These are phyloP conservation scores for Hypomyces rosellus DNA, from an alignment of 2,329 filamentous ascomycete genomes.

Conservation along the genomic window DNA sequence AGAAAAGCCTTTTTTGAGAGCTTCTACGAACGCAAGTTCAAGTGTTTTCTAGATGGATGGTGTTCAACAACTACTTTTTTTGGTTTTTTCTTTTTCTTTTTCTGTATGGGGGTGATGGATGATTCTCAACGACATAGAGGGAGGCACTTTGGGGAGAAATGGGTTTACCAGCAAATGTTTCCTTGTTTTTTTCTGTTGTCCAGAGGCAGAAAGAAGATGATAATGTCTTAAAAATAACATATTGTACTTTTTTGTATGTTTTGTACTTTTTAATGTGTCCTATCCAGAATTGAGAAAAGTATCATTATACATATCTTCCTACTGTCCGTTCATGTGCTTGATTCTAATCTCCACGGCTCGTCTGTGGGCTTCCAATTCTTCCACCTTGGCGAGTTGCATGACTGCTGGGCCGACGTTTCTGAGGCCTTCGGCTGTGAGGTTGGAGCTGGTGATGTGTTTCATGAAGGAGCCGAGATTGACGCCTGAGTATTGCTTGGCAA, in stretches of 20 bases:
- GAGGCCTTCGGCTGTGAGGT: slow-evolving; percentile 79
- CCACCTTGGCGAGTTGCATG: slow-evolving; percentile 90
- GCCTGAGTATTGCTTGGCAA: slow-evolving; percentile 96
- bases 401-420: slow-evolving; percentile 81
- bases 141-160: background rate
- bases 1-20: slow-evolving; percentile 3
- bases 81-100: background rate
- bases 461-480: slow-evolving; percentile 94
- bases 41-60: background rate
- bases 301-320: slow-evolving; percentile 2
- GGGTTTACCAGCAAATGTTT: background rate
- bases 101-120: background rate
- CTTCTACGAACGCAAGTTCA: background rate
- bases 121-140: background rate
- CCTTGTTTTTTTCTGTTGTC: background rate
- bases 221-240: background rate
- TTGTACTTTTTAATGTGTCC: background rate
- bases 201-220: background rate
- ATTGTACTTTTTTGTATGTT: background rate
- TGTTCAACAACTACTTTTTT: background rate
- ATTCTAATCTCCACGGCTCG: slow-evolving; percentile 82
- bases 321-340: slow-evolving; percentile 36
- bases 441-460: slow-evolving; percentile 95
- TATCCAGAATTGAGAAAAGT: background rate
- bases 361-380: slow-evolving; percentile 90